Conservation (phyloP, 2,329 filamentous ascomycete genomes). For the Chaetomium globosum region DNA sequence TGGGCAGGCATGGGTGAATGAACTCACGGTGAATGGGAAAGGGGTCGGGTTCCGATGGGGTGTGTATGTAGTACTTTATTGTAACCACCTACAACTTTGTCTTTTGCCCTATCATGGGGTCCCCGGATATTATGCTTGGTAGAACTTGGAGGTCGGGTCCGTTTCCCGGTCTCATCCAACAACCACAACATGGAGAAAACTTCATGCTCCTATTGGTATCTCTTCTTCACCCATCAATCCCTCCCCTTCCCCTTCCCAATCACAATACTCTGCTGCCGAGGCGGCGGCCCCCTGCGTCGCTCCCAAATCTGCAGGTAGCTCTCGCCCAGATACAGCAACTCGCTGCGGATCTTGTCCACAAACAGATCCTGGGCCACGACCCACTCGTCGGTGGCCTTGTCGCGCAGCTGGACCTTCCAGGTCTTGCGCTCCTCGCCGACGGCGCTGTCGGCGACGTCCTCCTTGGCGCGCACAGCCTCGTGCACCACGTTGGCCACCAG, state of each 20-base stretch:
- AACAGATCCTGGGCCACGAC: slow-evolving; percentile 91
- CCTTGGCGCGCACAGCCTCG: slow-evolving; percentile 74
- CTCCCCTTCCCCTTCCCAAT: slow-evolving; percentile 45
- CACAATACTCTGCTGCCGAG: neutral
- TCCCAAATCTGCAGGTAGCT: slow-evolving; percentile 98
- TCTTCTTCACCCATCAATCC: slow-evolving; percentile 17
- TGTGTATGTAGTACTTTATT: slow-evolving; percentile 18
- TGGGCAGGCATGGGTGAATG: neutral
- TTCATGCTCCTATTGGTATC: neutral
- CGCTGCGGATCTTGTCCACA: slow-evolving; percentile 84
- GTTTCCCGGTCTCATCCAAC: neutral
- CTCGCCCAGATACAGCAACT: slow-evolving; percentile 90
- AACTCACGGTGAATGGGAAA: neutral
- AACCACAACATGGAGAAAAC: neutral
- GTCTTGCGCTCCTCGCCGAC: slow-evolving; percentile 78
- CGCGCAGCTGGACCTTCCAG: slow-evolving; percentile 89
- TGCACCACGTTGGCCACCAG: slow-evolving; percentile 93
- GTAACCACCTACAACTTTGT: slow-evolving; percentile 16
- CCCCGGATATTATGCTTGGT: neutral
- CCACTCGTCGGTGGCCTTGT: slow-evolving; percentile 84
- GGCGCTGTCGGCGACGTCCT: slow-evolving; percentile 80
- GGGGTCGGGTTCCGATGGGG: neutral
- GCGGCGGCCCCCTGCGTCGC: slow-evolving; percentile 61
- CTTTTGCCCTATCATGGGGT: neutral
- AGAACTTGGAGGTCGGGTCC: neutral